Percentiles rank a stretch among this genome's conserved stretches.
phyloP scores from a whole-genome alignment of 306 rosid genomes.

The Cucurbita argyrosperma region DNA sequence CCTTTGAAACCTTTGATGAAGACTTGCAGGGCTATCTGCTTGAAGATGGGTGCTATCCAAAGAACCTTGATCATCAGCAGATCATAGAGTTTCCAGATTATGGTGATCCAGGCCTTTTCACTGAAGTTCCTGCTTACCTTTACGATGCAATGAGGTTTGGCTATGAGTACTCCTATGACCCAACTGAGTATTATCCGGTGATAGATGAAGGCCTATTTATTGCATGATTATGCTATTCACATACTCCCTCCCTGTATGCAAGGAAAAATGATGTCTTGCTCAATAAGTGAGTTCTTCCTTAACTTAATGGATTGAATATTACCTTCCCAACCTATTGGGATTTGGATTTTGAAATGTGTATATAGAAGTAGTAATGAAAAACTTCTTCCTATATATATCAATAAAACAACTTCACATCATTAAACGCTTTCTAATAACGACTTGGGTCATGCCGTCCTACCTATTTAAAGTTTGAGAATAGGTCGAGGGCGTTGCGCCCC shows the following conservation, averaged over 20 bases:
- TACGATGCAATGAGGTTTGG: constrained; percentile 41
- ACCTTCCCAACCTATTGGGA: constrained; percentile 21
- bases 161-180: constrained; percentile 25
- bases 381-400: constrained; percentile 18
- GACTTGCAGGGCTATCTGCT: constrained; percentile 40
- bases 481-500: too few relatives aligned
- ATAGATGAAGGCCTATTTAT: constrained; percentile 71
- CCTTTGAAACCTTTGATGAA: constrained; percentile 37
- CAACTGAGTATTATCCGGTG: constrained; percentile 37
- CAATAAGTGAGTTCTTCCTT: constrained; percentile 15
- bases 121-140: constrained; percentile 42
- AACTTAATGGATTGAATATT: constrained; percentile 28
- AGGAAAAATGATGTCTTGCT: constrained; percentile 21
- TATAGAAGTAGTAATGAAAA: constrained; percentile 33
- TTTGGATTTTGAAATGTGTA: constrained; percentile 41
- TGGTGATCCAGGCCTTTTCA: constrained; percentile 34
- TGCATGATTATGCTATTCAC: constrained; percentile 25
- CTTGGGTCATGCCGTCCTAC: too few relatives aligned
- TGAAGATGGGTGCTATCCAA: constrained; percentile 34
- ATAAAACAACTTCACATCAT: constrained; percentile 20
- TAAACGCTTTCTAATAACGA: too few relatives aligned
- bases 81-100: constrained; percentile 37
- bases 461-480: too few relatives aligned
- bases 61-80: constrained; percentile 33
- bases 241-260: constrained; percentile 7